A percentile compares a stretch with the other conserved stretches of the same genome.
Evolutionary conservation across 371 early-diverging fungal genomes (phyloP).

Genomic region (Circinella umbellata): DNA sequence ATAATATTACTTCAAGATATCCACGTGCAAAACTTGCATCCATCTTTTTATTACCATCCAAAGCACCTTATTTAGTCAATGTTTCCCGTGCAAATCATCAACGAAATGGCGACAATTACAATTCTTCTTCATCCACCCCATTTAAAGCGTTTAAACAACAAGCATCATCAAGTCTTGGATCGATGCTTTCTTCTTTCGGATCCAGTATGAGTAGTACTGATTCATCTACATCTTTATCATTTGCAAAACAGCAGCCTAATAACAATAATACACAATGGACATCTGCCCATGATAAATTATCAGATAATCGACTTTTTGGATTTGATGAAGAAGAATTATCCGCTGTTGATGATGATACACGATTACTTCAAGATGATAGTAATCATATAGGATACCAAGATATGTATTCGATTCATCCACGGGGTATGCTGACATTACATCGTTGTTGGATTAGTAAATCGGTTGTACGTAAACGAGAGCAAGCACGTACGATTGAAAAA

Average conservation of each 20-base stretch:
- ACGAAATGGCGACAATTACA: not conserved
- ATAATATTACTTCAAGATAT: not conserved
- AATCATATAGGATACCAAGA: slow-evolving; percentile 56
- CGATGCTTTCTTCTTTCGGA: slow-evolving; percentile 42
- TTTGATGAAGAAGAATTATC: slow-evolving; percentile 57
- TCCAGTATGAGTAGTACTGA: slow-evolving; percentile 31
- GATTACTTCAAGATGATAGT: slow-evolving; percentile 44
- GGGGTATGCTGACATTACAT: slow-evolving; percentile 61
- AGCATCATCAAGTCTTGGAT: slow-evolving; percentile 36
- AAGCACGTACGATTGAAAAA: slow-evolving; percentile 55
- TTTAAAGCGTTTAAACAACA: slow-evolving; percentile 36
- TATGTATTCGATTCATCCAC: slow-evolving; percentile 63
- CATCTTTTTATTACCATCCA: slow-evolving; percentile 38
- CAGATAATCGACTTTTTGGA: slow-evolving; percentile 49
- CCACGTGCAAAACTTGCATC: slow-evolving; percentile 40
- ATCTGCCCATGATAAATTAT: slow-evolving; percentile 30
- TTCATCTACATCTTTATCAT: slow-evolving; percentile 13
- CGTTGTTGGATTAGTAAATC: slow-evolving; percentile 64
- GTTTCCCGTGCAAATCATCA: slow-evolving; percentile 11
- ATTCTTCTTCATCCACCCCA: slow-evolving; percentile 11
- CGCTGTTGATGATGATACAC: slow-evolving; percentile 30
- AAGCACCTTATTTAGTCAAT: slow-evolving; percentile 35
- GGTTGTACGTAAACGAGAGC: slow-evolving; percentile 52
- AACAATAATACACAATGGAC: slow-evolving; percentile 31
- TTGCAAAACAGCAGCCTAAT: not conserved